Conservation (phyloP, 805 yeast species). For the Lachancea thermotolerans region DNA sequence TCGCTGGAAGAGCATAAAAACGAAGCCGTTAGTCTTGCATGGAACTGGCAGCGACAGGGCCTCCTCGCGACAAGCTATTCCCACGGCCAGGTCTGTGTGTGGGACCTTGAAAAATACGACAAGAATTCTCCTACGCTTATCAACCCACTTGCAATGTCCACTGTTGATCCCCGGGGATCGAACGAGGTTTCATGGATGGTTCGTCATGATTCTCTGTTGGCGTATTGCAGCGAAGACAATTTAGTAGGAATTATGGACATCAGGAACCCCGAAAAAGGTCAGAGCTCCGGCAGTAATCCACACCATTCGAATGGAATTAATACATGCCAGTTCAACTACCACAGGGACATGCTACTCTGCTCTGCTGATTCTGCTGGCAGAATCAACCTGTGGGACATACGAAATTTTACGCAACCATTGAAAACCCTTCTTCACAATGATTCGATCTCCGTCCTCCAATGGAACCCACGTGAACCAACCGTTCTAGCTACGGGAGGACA, state of each 20-base stretch:
- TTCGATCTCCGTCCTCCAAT: slow-evolving; percentile 57
- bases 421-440: slow-evolving; percentile 35
- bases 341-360: slow-evolving; percentile 50
- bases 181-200: slow-evolving; percentile 71
- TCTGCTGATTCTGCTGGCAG: slow-evolving; percentile 59
- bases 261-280: slow-evolving; percentile 29
- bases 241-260: slow-evolving; percentile 46
- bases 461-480: slow-evolving; percentile 56
- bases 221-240: slow-evolving; percentile 62
- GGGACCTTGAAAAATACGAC: slow-evolving; percentile 52
- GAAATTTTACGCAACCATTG: slow-evolving; percentile 36
- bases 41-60: slow-evolving; percentile 66
- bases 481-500: slow-evolving; percentile 60
- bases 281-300: slow-evolving; percentile 5
- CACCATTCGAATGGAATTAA: slow-evolving; percentile 41
- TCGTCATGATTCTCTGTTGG: slow-evolving; percentile 53
- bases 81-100: slow-evolving; percentile 56
- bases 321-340: slow-evolving; percentile 53
- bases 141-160: slow-evolving; percentile 16
- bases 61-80: slow-evolving; percentile 52
- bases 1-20: slow-evolving; percentile 9
- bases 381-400: slow-evolving; percentile 58
- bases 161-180: slow-evolving; percentile 41
- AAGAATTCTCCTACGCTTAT: slow-evolving; percentile 21
- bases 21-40: slow-evolving; percentile 67